These are phyloP conservation scores for Chloris gayana DNA, from an alignment of 176 grass and related monocot genomes.

Conservation along the genomic window DNA sequence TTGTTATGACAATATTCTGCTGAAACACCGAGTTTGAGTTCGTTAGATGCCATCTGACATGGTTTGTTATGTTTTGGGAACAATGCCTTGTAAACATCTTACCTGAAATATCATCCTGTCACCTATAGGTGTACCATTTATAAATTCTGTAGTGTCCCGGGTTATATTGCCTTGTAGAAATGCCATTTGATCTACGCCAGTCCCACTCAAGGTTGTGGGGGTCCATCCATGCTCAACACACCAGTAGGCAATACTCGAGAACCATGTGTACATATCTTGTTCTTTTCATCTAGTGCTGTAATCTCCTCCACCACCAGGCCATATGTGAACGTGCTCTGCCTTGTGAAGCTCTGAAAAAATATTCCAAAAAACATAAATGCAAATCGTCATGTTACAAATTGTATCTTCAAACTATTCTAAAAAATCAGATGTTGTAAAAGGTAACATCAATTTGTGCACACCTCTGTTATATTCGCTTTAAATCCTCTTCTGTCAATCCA, in stretches of 20 bases:
- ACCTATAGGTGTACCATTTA: slow-evolving; percentile 76
- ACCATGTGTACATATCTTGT: slow-evolving; percentile 87
- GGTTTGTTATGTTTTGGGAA: neutral
- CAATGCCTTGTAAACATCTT: neutral
- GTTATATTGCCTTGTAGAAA: slow-evolving; percentile 87
- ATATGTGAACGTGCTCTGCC: slow-evolving; percentile 89
- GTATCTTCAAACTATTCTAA: no score
- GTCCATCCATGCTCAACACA: slow-evolving; percentile 83
- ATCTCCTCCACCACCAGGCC: slow-evolving; percentile 88
- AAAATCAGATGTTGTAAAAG: no score
- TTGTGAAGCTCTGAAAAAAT: slow-evolving; percentile 76
- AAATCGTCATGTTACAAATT: slow-evolving; percentile 31
- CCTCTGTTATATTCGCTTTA: slow-evolving; percentile 99
- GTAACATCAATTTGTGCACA: slow-evolving; percentile 13
- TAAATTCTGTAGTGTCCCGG: slow-evolving; percentile 79
- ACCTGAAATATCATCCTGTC: slow-evolving; percentile 92
- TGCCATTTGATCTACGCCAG: slow-evolving; percentile 70
- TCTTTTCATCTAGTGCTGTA: slow-evolving; percentile 77
- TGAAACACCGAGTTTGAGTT: no score
- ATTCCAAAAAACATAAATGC: neutral
- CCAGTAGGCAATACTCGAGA: slow-evolving; percentile 72
- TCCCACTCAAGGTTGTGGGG: slow-evolving; percentile 93
- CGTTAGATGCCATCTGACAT: neutral
- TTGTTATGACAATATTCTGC: no score
- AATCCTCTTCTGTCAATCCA: slow-evolving; percentile 87